Conservation (phyloP, 768 basidiomycete species). For the Hygrocybe punicea region DNA sequence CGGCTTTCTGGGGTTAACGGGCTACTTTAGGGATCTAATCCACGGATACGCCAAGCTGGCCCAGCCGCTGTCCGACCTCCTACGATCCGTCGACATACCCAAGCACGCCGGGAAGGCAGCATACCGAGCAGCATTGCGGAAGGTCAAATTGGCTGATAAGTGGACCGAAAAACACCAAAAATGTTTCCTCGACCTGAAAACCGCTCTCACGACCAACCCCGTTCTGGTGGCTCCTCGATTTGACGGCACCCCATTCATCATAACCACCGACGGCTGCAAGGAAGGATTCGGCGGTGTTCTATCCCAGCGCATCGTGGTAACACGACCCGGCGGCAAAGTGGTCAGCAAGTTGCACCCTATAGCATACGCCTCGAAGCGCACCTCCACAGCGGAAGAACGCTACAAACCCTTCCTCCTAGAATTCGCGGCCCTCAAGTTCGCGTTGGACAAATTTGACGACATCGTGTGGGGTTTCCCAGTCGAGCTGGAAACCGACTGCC, state of each 20-base stretch:
- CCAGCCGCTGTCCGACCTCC: constrained; percentile 31
- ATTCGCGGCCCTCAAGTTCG: constrained; percentile 37
- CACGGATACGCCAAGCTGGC: constrained; percentile 32
- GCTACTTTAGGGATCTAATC: constrained; percentile 35
- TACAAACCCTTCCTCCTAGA: constrained; percentile 37
- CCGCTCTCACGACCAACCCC: constrained; percentile 16
- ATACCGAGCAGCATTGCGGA: constrained; percentile 5
- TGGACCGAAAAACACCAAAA: neutral
- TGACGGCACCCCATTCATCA: constrained; percentile 33
- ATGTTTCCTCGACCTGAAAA: neutral
- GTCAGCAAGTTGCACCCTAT: constrained; percentile 19
- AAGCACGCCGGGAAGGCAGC: neutral
- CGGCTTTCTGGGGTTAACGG: constrained; percentile 35
- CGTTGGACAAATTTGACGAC: constrained; percentile 25
- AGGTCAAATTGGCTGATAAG: constrained; percentile 23
- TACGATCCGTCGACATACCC: constrained; percentile 19
- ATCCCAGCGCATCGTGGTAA: constrained; percentile 21
- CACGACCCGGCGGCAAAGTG: constrained; percentile 19
- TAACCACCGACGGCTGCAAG: constrained; percentile 38
- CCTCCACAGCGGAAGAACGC: constrained; percentile 26
- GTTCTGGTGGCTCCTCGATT: constrained; percentile 21
- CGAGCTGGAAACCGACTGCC: constrained; percentile 37
- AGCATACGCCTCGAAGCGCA: constrained; percentile 34
- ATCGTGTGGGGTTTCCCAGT: constrained; percentile 30
- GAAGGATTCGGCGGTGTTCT: constrained; percentile 34